Evolutionary conservation across 768 basidiomycete species (phyloP).

Genomic region (Leccinum olivaceopallidum): DNA sequence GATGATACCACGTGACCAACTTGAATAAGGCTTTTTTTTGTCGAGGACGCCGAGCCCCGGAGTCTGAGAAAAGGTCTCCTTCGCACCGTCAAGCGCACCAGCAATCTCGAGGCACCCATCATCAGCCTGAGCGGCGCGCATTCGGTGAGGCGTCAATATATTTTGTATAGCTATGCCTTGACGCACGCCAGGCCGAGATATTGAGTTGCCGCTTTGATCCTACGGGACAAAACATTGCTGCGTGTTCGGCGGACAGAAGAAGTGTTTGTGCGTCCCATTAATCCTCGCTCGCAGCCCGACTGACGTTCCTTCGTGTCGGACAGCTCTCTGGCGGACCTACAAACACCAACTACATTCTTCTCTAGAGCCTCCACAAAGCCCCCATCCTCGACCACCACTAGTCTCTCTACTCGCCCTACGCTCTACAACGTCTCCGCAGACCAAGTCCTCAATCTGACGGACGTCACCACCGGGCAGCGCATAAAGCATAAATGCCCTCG

Average conservation of each 20-base stretch:
- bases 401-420: constrained; percentile 67
- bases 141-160: constrained; percentile 52
- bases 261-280: constrained; percentile 75
- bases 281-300: background rate
- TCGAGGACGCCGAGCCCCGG: no score
- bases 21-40: no score
- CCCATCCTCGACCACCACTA: constrained; percentile 93
- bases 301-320: no score
- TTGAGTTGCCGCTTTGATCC: constrained; percentile 92
- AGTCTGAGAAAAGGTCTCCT: constrained; percentile 83
- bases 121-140: constrained; percentile 88
- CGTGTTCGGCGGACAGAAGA: constrained; percentile 85
- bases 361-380: constrained; percentile 83
- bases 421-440: constrained; percentile 91
- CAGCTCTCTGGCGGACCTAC: constrained; percentile 94
- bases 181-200: constrained; percentile 69
- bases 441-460: constrained; percentile 73
- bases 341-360: constrained; percentile 88
- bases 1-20: no score
- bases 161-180: background rate
- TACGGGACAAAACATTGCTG: constrained; percentile 91
- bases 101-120: constrained; percentile 90
- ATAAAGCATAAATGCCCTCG: constrained; percentile 80
- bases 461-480: constrained; percentile 83
- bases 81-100: constrained; percentile 88